Evolutionary conservation across 768 basidiomycete genomes (phyloP), one percentile per base, ranked within the genome.

Genomic region (Botryobasidium botryosum): DNA sequence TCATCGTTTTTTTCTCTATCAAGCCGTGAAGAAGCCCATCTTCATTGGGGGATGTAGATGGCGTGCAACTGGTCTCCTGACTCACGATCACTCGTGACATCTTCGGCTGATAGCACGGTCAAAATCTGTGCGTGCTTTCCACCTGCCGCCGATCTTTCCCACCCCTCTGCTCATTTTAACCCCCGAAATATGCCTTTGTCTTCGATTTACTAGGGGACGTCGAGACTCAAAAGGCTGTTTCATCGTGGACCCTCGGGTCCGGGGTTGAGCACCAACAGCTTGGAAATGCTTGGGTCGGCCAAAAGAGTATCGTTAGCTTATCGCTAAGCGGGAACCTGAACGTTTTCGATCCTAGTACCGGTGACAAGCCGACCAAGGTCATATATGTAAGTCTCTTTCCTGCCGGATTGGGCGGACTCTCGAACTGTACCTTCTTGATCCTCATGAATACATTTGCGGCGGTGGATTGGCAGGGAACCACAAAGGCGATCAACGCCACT

Each of bases 81-180:
- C 49, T 82, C 74, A 59, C 77, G 70, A 55, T 68, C 63, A 2
- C 61, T 94, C 31, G 68, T 72, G n/a, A 88, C 87, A 0, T 82
- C 85, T 6, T 79, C 86, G 2, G 81, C 79, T 13, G 90, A 96
- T 57, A 72, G 80, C 47, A 80, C 81, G 2, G 86, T 91, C 43
- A 85, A 84, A 55, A 61, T 92, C 3, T 96, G 90, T 86, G 57
- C 53, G 75, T 59, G 33, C 26, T 28, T 31, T 18, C 27, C 12
- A 27, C 35, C 4, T 43, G 13, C 23, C 24, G 20, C 38, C n/a
- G 24, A 5, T n/a, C n/a, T n/a, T n/a, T 40, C 12, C 43, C 27
- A 40, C 24, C 13, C 39, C 21, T 24, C 26, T n/a, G 28, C 25
- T 25, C 20, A 35, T 10, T 26, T 20, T n/a, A 28, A 12, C 24